Evolutionary conservation across 2,329 filamentous ascomycete genomes (phyloP).

Genomic region (Stagonosporopsis cucurbitacearum): DNA sequence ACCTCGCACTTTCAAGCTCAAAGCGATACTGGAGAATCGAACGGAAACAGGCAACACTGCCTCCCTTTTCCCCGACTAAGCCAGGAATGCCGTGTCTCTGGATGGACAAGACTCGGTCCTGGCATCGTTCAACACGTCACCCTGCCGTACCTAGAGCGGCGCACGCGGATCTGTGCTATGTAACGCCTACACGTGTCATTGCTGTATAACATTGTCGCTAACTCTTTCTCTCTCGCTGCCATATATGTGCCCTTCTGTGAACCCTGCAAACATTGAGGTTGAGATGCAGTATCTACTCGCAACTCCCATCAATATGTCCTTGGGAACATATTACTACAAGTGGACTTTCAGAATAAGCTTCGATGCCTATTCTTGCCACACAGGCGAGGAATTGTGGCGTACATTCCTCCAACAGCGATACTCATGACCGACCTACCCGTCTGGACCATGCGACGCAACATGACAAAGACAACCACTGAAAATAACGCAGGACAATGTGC

Average conservation of each 20-base stretch:
- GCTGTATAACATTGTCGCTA: background rate
- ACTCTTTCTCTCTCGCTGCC: background rate
- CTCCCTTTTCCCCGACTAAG: background rate
- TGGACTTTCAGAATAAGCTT: slow-evolving; percentile 1
- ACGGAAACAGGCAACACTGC: background rate
- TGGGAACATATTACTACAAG: background rate
- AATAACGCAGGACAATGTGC: background rate
- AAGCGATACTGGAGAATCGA: background rate
- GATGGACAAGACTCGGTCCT: background rate
- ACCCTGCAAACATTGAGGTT: background rate
- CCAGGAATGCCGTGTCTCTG: background rate
- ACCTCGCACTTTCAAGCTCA: background rate
- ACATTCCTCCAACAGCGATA: background rate
- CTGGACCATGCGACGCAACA: slow-evolving; percentile 2
- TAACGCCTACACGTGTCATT: slow-evolving; percentile 6
- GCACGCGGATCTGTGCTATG: slow-evolving; percentile 3
- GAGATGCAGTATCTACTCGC: background rate
- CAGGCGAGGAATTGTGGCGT: background rate
- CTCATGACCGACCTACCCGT: background rate
- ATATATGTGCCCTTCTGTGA: background rate
- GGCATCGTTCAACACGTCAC: slow-evolving; percentile 9
- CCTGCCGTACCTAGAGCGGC: slow-evolving; percentile 1
- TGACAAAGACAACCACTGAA: background rate
- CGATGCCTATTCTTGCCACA: slow-evolving; percentile 1
- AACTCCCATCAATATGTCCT: background rate